Evolutionary conservation across 805 yeast genomes (phyloP), one percentile per base, ranked within the genome.

Genomic region (Wickerhamiella allomyrinae): DNA sequence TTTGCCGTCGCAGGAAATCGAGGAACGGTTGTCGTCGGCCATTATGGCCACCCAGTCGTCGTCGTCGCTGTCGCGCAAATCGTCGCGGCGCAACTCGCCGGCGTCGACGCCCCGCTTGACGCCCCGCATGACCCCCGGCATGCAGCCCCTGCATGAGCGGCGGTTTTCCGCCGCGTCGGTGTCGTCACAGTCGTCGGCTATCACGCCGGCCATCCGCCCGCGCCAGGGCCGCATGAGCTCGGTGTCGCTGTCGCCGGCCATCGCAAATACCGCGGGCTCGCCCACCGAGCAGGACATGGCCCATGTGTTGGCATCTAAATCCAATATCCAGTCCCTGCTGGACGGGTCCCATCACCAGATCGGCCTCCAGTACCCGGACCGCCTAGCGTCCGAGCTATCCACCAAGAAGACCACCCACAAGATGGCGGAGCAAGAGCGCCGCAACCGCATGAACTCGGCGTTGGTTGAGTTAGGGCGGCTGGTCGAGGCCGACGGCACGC

Each of bases 351-450:
- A 66, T 50, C 56, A 54, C 41, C 65, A 60, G 37, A 56, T 66
- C 14, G 69, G 69, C 1, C 51, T 66, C 24, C 45, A 62, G 33
- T 59, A 65, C 42, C 71, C 73, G 2, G 67, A 61, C 42, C 59
- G 63, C 9, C 47, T 65, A 38, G 51, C 59, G 23, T 54, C 58
- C 6, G 64, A 62, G 34, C 46, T 65, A 41, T 58, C 65, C 19
- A 57, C 63, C 21, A 79, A 80, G 57, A 77, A 79, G 52, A 73
- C 79, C 2, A 73, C 74, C 34, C 98, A 89, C 60, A 87, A 89
- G 57, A 70, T 84, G 13, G 97, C 98, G 0, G 98, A 89, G 61
- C 96, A 91, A 60, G 97, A 95, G 13, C 70, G 98, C 41, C 72
- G 98, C 52, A 87, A 89, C 58, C 69, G 98, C 48, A 80, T 89